Percentiles rank a stretch among this genome's conserved stretches.
Conservation (phyloP, 148 eudicot genomes). For the Limonium bicolor region DNA sequence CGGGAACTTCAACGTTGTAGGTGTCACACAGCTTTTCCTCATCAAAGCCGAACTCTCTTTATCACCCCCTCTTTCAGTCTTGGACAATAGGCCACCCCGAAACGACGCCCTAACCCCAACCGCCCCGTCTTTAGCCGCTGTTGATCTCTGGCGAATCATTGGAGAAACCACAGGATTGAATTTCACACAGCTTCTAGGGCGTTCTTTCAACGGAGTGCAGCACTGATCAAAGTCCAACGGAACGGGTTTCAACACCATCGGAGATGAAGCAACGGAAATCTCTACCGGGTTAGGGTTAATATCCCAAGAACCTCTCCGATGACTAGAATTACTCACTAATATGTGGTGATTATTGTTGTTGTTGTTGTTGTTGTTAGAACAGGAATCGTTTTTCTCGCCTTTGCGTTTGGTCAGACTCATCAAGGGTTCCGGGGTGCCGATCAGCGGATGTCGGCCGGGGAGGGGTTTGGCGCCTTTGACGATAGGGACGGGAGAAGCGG, state of each 20-base stretch:
- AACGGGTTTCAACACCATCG: constrained; percentile 32
- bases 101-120: constrained; percentile 38
- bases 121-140: constrained; percentile 18
- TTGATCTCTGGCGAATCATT: constrained; percentile 25
- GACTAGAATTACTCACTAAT: too few species aligned
- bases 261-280: constrained; percentile 15
- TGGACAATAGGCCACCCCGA: constrained; percentile 32
- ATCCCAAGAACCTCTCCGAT: constrained; percentile 79
- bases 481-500: constrained; percentile 78
- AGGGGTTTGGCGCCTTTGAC: constrained; percentile 60
- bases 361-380: too few species aligned
- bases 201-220: constrained; percentile 62
- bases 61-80: constrained; percentile 39
- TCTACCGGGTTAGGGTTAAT: constrained; percentile 15
- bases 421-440: constrained; percentile 79
- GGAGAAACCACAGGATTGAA: constrained; percentile 49
- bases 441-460: constrained; percentile 75
- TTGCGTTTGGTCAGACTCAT: constrained; percentile 50
- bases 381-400: constrained; percentile 25
- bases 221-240: constrained; percentile 80
- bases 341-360: too few species aligned
- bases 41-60: constrained; percentile 25
- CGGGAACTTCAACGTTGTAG: constrained; percentile 41
- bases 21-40: constrained; percentile 56
- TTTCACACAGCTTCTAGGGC: constrained; percentile 21